phyloP scores from a whole-genome alignment of 1,139 yeast genomes.

The Suhomyces bribrorum region DNA sequence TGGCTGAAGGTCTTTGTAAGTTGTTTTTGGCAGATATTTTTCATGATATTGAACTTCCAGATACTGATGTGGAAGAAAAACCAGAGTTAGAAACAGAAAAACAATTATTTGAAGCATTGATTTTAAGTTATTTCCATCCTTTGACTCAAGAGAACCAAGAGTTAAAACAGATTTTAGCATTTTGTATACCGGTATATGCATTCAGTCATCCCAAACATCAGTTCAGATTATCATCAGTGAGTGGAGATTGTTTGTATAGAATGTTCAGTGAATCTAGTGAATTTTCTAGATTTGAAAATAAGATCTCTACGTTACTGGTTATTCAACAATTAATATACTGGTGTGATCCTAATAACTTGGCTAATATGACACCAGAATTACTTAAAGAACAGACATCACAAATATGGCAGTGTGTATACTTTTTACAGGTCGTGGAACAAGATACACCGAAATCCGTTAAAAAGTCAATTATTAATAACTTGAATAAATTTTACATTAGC shows the following conservation, averaged over 20 bases:
- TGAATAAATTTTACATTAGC: conserved; percentile 48
- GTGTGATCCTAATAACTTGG: conserved; percentile 81
- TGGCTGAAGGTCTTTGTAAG: conserved; percentile 88
- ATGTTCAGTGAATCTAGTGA: conserved; percentile 47
- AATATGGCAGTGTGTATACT: conserved; percentile 56
- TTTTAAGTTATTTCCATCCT: conserved; percentile 77
- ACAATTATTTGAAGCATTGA: conserved; percentile 64
- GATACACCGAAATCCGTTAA: conserved; percentile 55
- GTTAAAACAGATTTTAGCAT: conserved; percentile 78
- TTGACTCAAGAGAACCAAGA: conserved; percentile 61
- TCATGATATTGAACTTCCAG: conserved; percentile 44
- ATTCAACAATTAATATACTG: conserved; percentile 78
- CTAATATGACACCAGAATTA: conserved; percentile 47
- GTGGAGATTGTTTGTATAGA: conserved; percentile 67
- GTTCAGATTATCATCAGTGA: conserved; percentile 59
- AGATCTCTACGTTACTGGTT: conserved; percentile 56
- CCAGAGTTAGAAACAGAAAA: conserved; percentile 33
- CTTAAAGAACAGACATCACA: conserved; percentile 51
- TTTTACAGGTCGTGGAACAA: conserved; percentile 53
- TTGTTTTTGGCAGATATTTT: conserved; percentile 76
- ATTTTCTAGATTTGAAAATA: conserved; percentile 26
- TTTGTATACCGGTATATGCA: conserved; percentile 88
- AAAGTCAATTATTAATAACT: conserved; percentile 55
- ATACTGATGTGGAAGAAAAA: conserved; percentile 18
- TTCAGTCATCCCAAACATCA: conserved; percentile 79